Conservation (phyloP, 352 stramenopile species). For the Sclerospora graminicola region DNA sequence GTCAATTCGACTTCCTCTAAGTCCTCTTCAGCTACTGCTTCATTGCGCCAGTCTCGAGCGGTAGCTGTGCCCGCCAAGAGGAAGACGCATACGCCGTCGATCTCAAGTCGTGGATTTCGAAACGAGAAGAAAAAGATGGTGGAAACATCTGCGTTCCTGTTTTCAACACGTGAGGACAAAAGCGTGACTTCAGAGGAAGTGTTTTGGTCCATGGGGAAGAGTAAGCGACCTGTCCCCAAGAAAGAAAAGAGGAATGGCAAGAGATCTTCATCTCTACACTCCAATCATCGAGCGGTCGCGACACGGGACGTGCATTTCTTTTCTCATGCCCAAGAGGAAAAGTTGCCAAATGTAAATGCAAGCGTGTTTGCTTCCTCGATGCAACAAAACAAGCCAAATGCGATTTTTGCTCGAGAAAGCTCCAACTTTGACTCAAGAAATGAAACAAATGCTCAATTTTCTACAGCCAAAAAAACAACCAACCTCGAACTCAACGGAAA, state of each 20-base stretch:
- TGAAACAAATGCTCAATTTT: slow-evolving; percentile 2
- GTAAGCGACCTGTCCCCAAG: slow-evolving; percentile 19
- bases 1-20: slow-evolving; percentile 2
- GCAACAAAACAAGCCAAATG: no score
- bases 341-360: no score
- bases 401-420: slow-evolving; percentile 16
- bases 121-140: slow-evolving; percentile 14
- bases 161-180: slow-evolving; percentile 17
- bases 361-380: no score
- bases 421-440: slow-evolving; percentile 6
- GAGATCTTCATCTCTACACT: slow-evolving; percentile 6
- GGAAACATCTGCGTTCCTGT: slow-evolving; percentile 12
- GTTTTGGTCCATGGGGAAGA: slow-evolving; percentile 24
- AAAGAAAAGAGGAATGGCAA: slow-evolving; percentile 33
- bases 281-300: slow-evolving; percentile 3
- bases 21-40: slow-evolving; percentile 5
- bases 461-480: slow-evolving; percentile 1
- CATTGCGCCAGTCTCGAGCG: slow-evolving; percentile 8
- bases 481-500: slow-evolving; percentile 12
- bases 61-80: slow-evolving; percentile 11
- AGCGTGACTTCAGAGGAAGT: slow-evolving; percentile 11
- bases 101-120: slow-evolving; percentile 8
- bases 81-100: slow-evolving; percentile 6
- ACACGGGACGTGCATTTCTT: slow-evolving; percentile 8
- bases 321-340: slow-evolving; percentile 17